Conservation (phyloP, 192 early-diverging fungal genomes). For the Funneliformis mosseae region DNA sequence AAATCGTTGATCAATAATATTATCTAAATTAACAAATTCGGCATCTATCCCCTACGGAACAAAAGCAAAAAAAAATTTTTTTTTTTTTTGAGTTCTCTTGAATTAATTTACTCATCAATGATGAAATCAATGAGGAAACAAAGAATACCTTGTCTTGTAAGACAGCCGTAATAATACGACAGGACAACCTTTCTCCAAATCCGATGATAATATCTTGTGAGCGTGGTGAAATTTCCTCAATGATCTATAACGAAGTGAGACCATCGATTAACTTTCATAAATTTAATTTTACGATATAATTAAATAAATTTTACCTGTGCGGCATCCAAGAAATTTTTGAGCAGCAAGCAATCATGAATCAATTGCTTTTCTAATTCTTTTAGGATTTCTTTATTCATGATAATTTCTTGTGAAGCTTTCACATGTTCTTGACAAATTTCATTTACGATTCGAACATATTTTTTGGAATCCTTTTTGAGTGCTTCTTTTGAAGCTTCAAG, state of each 20-base stretch:
- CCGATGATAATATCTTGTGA: constrained; percentile 95
- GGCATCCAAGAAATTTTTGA: constrained; percentile 87
- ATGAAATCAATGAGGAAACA: not conserved
- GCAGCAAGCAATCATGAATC: constrained; percentile 73
- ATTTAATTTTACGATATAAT: not conserved
- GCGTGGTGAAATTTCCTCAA: constrained; percentile 95
- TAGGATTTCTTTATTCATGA: constrained; percentile 53
- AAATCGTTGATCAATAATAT: constrained; percentile 81
- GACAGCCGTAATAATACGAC: constrained; percentile 83
- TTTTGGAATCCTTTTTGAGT: constrained; percentile 67
- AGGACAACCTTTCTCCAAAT: constrained; percentile 92
- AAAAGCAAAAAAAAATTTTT: not conserved
- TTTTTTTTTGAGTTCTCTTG: not conserved
- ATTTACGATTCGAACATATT: constrained; percentile 76
- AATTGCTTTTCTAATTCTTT: constrained; percentile 62
- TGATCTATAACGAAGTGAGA: constrained; percentile 52
- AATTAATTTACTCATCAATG: not conserved
- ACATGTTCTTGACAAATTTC: constrained; percentile 85
- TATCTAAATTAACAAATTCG: constrained; percentile 85
- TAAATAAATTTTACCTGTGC: constrained; percentile 64
- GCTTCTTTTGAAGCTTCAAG: constrained; percentile 73
- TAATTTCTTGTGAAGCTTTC: constrained; percentile 60
- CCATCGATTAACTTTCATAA: not conserved
- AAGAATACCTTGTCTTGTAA: constrained; percentile 61
- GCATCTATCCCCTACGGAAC: constrained; percentile 71